These are phyloP conservation scores for Fusarium albidum DNA, from an alignment of 2,329 filamentous ascomycete species.

Conservation along the genomic window DNA sequence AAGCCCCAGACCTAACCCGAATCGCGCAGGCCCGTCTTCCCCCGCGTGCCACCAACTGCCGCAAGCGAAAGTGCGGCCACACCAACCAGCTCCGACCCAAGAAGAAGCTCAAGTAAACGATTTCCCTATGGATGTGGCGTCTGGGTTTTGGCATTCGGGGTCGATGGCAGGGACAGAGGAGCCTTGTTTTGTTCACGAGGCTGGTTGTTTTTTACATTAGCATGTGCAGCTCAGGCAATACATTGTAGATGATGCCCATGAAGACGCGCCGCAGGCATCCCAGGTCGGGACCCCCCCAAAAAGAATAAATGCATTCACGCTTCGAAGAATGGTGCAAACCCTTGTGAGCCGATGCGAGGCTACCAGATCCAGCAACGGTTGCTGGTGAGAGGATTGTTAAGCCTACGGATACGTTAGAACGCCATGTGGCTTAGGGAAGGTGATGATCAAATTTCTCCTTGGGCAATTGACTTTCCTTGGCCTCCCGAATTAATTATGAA, in stretches of 20 bases:
- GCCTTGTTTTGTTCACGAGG: constrained; percentile 47
- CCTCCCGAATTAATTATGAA: neutral
- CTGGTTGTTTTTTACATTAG: constrained; percentile 52
- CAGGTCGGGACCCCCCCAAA: constrained; percentile 28
- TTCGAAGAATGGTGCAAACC: constrained; percentile 13
- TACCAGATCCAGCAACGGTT: too few relatives aligned
- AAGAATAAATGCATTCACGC: constrained; percentile 34
- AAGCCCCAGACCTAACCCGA: constrained; percentile 1
- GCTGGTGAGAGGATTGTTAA: neutral
- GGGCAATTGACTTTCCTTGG: too few relatives aligned
- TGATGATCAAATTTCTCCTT: too few relatives aligned
- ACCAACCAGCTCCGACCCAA: constrained; percentile 99
- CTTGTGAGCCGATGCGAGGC: too few relatives aligned
- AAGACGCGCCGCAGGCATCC: constrained; percentile 34
- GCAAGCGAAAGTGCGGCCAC: constrained; percentile 99
- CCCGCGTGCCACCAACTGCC: constrained; percentile 99
- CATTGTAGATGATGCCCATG: constrained; percentile 48
- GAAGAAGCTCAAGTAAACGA: constrained; percentile 95
- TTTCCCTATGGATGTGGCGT: constrained; percentile 54
- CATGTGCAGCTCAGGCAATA: constrained; percentile 50
- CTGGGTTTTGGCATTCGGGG: constrained; percentile 54
- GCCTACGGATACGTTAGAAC: neutral
- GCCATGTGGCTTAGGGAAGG: too few relatives aligned
- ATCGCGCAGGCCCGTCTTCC: constrained; percentile 79
- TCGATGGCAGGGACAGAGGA: constrained; percentile 47